Conservation (phyloP, 1,284 basidiomycete genomes). For the Malassezia psittaci region DNA sequence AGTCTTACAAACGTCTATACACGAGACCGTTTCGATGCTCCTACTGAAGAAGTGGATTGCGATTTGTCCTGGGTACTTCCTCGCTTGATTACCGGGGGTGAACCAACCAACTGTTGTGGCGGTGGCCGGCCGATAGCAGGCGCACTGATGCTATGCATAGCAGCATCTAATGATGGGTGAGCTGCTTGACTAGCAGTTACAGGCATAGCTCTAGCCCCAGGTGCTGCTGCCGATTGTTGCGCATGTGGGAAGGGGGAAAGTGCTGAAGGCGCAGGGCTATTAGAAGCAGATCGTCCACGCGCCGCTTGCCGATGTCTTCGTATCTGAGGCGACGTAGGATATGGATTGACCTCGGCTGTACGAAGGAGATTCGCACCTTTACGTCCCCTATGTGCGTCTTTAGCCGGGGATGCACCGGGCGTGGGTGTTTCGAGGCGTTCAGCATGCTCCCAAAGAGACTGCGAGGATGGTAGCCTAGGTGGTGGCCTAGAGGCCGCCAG, state of each 20-base stretch:
- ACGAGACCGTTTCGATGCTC: neutral
- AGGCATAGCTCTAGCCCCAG: neutral
- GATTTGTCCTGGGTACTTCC: neutral
- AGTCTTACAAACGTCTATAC: neutral
- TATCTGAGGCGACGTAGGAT: neutral
- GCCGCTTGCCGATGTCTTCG: neutral
- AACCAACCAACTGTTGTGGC: neutral
- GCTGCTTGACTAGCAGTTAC: neutral
- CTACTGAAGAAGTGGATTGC: neutral
- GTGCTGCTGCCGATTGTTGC: neutral
- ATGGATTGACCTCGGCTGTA: neutral
- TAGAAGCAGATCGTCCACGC: slow-evolving; percentile 12
- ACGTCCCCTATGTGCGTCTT: neutral
- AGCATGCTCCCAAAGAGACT: neutral
- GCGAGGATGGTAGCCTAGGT: neutral
- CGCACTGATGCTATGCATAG: slow-evolving; percentile 32
- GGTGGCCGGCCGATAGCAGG: slow-evolving; percentile 11
- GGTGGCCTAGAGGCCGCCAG: neutral
- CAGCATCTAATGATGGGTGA: slow-evolving; percentile 27
- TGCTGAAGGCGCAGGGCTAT: slow-evolving; percentile 37
- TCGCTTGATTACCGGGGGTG: slow-evolving; percentile 3
- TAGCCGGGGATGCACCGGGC: slow-evolving; percentile 6
- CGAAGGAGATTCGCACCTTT: neutral
- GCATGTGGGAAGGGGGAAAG: slow-evolving; percentile 44
- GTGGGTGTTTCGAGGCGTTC: slow-evolving; percentile 11